A percentile compares a stretch with the other conserved stretches of the same genome.
Evolutionary conservation across 2,329 filamentous ascomycete genomes (phyloP).

Genomic region (Alternaria triticina): DNA sequence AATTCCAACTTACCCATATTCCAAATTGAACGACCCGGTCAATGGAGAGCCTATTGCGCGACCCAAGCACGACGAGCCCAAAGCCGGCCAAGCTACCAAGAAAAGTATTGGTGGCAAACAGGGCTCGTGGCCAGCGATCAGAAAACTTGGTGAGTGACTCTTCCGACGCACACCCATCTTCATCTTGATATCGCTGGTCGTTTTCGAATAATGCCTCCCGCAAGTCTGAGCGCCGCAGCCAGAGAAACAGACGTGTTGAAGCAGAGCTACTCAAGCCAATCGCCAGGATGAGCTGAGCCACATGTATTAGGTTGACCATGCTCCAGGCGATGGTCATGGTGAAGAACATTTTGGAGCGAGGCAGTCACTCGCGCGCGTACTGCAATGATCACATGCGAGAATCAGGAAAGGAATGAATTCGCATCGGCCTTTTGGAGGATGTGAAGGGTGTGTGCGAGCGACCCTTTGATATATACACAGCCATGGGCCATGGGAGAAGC

Average conservation of each 20-base stretch:
- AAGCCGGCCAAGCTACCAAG: neutral
- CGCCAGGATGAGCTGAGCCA: neutral
- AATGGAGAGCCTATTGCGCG: neutral
- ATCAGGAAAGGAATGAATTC: neutral
- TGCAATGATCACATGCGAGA: neutral
- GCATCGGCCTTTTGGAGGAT: neutral
- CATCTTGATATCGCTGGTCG: neutral
- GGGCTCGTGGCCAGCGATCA: neutral
- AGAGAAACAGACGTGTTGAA: neutral
- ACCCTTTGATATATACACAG: too few relatives aligned
- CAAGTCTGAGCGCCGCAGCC: neutral
- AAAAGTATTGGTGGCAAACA: neutral
- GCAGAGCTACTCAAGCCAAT: neutral
- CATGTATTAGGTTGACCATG: neutral
- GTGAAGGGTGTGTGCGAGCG: neutral
- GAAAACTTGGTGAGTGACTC: neutral
- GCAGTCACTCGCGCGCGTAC: neutral
- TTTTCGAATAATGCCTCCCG: neutral
- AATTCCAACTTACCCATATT: neutral
- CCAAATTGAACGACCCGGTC: neutral
- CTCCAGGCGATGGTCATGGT: neutral
- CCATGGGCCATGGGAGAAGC: too few relatives aligned
- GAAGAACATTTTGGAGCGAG: neutral
- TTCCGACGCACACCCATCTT: neutral
- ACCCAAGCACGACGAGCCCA: neutral